Base-by-base conservation (phyloP, 805 yeast species). In the Starmera amethionina region DNA sequence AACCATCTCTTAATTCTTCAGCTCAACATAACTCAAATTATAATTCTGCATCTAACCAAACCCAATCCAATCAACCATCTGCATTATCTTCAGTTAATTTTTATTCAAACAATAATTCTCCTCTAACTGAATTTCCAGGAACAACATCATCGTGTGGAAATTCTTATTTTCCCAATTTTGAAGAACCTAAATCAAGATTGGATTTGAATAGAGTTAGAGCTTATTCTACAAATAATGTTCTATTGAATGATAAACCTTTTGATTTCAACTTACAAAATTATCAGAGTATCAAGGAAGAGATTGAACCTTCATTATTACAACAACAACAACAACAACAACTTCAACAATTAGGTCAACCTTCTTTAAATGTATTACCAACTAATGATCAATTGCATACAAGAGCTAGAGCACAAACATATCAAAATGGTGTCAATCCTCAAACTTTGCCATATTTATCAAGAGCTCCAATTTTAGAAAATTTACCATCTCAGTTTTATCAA, bases 371-470 rank as follows among this genome's bases (percentile, higher is more conserved):
- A n/a, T 4, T 30, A 19, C 7, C 33, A 14, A 29, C 11, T 40
- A 13, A 37, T 40, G 44, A 41, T 32, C 15, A 40, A 31, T 22
- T 16, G 1, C 40, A 45, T 12, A 33, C 22, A 16, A 58, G 72
- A 47, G 70, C 70, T 37, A 56, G 73, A 42, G 67, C 72, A 11
- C 71, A 64, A 40, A 66, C 72, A 11, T 59, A 51, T 41, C 61
- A 63, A 32, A 52, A 47, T 42, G 63, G 47, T 42, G 43, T 42
- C 13, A 45, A 46, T 13, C 9, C 27, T 22, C 27, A 22, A 22
- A 22, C 7, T 22, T 22, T 22, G 9, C 27, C 27, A 22, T 22
- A 4, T 22, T 22, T 22, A 22, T 22, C 27, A 22, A 22, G 27
- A 22, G 6, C 27, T 22, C 27, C 27, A 4, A 22, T 22, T 22